Conservation (phyloP, 169 alveolate species). For the Fabrea salina region DNA sequence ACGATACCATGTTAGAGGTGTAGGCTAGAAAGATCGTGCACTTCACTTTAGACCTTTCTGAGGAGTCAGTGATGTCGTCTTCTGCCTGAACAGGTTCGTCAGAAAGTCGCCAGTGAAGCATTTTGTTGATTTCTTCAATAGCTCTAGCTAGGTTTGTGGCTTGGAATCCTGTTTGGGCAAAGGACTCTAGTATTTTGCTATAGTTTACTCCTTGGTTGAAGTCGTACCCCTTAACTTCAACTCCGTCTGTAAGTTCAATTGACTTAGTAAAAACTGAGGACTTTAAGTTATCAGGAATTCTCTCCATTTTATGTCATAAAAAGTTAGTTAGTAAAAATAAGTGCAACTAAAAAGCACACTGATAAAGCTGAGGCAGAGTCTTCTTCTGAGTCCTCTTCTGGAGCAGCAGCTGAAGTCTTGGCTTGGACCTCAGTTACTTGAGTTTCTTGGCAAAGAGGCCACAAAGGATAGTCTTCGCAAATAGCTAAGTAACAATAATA, state of each 20-base stretch:
- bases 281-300: neutral
- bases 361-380: too few relatives aligned
- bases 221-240: constrained; percentile 76
- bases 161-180: constrained; percentile 75
- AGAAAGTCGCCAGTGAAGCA: constrained; percentile 84
- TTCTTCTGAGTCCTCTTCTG: too few relatives aligned
- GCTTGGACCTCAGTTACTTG: too few relatives aligned
- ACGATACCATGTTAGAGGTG: constrained; percentile 95
- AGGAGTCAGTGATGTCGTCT: constrained; percentile 59
- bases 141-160: constrained; percentile 83
- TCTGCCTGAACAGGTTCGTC: constrained; percentile 76
- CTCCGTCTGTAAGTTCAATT: constrained; percentile 31
- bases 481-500: neutral
- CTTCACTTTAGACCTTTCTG: constrained; percentile 78
- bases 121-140: constrained; percentile 70
- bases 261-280: neutral
- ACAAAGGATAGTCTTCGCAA: neutral
- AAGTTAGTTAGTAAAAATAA: too few relatives aligned
- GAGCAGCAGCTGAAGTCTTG: too few relatives aligned
- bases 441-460: neutral
- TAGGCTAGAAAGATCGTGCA: constrained; percentile 96
- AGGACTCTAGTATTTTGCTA: constrained; percentile 60
- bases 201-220: constrained; percentile 76
- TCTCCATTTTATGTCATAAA: too few relatives aligned
- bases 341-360: too few relatives aligned